These are phyloP conservation scores for Zalaria obscura DNA, from an alignment of 2,329 filamentous ascomycete species.

Conservation along the genomic window DNA sequence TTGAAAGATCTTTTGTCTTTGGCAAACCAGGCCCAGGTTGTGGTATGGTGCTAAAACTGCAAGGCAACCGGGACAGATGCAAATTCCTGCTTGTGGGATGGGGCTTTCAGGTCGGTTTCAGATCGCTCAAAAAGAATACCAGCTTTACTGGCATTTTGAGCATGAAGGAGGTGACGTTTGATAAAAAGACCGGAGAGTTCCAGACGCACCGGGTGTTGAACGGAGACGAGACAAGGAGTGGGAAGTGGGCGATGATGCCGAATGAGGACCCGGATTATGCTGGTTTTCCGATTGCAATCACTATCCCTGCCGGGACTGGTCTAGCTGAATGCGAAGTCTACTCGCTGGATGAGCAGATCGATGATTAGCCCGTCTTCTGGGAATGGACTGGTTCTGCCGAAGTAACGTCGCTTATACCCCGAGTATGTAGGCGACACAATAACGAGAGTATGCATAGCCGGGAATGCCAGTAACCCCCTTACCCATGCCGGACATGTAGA, in stretches of 20 bases:
- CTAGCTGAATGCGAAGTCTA: conserved; percentile 31
- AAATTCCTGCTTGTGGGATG: conserved; percentile 31
- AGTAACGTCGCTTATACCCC: too few relatives aligned
- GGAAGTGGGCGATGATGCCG: conserved; percentile 39
- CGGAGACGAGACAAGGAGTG: conserved; percentile 34
- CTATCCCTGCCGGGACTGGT: conserved; percentile 36
- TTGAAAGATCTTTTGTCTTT: conserved; percentile 32
- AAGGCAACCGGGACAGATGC: conserved; percentile 9
- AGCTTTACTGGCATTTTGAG: conserved; percentile 30
- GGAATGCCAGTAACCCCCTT: too few relatives aligned
- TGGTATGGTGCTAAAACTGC: conserved; percentile 29
- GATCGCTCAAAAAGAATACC: conserved; percentile 15
- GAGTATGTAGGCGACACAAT: too few relatives aligned
- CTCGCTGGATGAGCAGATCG: conserved; percentile 1
- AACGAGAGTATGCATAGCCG: too few relatives aligned
- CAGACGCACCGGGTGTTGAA: conserved; percentile 24
- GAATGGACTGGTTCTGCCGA: too few relatives aligned
- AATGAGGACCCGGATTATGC: conserved; percentile 43
- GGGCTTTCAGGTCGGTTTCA: conserved; percentile 27
- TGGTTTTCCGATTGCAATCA: conserved; percentile 40
- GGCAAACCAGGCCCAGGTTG: conserved; percentile 26
- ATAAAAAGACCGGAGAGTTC: conserved; percentile 22
- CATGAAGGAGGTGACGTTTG: conserved; percentile 27
- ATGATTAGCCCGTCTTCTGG: not conserved
- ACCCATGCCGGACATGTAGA: too few relatives aligned